Evolutionary conservation across 106 monocot genomes (phyloP).

Genomic region (Dendrobium catenatum): DNA sequence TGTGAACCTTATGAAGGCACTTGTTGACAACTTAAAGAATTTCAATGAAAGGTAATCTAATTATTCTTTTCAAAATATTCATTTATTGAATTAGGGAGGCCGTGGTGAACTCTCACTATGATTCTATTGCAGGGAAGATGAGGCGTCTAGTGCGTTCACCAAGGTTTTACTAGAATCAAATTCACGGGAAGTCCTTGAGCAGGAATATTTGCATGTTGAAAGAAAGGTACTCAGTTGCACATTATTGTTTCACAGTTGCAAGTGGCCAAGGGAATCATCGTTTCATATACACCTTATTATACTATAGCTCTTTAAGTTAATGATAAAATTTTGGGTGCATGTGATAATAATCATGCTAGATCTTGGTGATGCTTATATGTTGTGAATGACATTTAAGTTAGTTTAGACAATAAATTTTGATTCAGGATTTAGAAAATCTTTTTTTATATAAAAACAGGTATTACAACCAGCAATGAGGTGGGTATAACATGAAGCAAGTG

Average conservation of each 20-base stretch:
- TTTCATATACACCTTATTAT: neutral
- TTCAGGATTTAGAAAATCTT: too few species aligned
- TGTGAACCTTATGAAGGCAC: constrained; percentile 38
- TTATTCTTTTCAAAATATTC: neutral
- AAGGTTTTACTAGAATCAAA: constrained; percentile 34
- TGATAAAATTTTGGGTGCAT: too few species aligned
- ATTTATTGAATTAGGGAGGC: neutral
- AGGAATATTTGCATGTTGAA: constrained; percentile 76
- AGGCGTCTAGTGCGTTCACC: constrained; percentile 9
- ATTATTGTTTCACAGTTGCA: neutral
- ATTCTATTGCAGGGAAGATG: constrained; percentile 26
- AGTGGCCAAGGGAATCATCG: neutral
- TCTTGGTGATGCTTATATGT: too few species aligned
- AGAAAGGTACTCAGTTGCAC: constrained; percentile 41
- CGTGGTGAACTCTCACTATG: neutral
- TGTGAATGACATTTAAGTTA: too few species aligned
- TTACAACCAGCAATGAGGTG: too few species aligned
- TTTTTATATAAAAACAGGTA: too few species aligned
- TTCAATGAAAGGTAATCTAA: constrained; percentile 47
- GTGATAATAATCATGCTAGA: too few species aligned
- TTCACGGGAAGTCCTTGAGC: constrained; percentile 47
- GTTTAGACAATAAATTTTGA: too few species aligned
- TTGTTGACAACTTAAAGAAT: constrained; percentile 65
- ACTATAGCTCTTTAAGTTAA: too few species aligned
- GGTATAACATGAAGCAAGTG: too few species aligned